phyloP scores from a whole-genome alignment of 345 rosid species.

The Gynandropsis gynandra region DNA sequence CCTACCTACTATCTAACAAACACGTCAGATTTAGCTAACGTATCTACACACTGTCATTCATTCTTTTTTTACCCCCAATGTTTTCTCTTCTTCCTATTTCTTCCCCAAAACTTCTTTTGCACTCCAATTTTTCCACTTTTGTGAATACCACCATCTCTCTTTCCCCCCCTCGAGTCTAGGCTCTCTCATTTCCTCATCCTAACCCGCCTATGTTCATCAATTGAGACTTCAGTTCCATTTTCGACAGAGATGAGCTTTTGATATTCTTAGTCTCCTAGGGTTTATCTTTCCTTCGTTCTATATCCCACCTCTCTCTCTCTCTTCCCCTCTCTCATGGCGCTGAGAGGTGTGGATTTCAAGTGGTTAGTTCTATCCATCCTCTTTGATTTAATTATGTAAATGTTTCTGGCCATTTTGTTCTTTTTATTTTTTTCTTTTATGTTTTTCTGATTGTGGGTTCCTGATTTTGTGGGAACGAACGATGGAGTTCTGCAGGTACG shows the following conservation, averaged over 20 bases:
- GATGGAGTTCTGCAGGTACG: slow-evolving; percentile 58
- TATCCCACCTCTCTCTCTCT: not conserved
- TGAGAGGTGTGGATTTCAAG: slow-evolving; percentile 90
- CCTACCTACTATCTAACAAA: too few relatives aligned
- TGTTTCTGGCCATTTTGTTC: not conserved
- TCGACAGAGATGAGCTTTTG: not conserved
- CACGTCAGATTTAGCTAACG: too few relatives aligned
- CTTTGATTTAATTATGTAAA: not conserved
- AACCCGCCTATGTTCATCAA: slow-evolving; percentile 12
- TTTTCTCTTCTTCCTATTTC: slow-evolving; percentile 16
- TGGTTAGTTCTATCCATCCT: slow-evolving; percentile 47
- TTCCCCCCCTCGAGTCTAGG: not conserved
- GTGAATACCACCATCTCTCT: not conserved
- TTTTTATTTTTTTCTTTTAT: not conserved
- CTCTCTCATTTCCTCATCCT: not conserved
- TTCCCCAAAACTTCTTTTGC: not conserved
- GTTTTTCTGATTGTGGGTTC: not conserved
- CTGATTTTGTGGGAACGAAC: slow-evolving; percentile 2
- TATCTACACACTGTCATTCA: not conserved
- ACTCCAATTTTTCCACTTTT: slow-evolving; percentile 2
- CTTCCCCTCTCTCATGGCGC: slow-evolving; percentile 47
- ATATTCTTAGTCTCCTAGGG: not conserved
- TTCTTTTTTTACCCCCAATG: slow-evolving; percentile 10
- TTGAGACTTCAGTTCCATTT: not conserved
- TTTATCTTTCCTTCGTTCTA: not conserved